These are phyloP conservation scores for Xylaria sp. DNA, from an alignment of 2,329 filamentous ascomycete genomes.

Conservation along the genomic window DNA sequence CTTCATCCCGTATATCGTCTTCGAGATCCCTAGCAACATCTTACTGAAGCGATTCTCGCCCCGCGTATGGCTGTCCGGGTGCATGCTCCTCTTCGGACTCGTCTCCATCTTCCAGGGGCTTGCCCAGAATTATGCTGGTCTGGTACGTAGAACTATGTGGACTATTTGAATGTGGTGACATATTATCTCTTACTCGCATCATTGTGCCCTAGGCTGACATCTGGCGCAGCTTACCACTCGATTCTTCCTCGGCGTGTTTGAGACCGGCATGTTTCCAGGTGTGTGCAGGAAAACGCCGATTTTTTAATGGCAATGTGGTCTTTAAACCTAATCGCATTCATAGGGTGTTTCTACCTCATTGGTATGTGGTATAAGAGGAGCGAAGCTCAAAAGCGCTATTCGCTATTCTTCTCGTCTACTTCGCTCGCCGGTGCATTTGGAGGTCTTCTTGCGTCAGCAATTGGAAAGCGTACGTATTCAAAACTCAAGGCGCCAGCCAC, in stretches of 20 bases:
- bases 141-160: slow-evolving; percentile 45
- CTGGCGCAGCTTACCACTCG: slow-evolving; percentile 64
- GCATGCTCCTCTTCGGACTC: slow-evolving; percentile 85
- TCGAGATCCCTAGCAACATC: slow-evolving; percentile 76
- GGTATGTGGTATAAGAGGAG: slow-evolving; percentile 87
- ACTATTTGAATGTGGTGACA: not conserved
- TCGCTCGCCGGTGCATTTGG: slow-evolving; percentile 84
- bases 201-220: slow-evolving; percentile 7
- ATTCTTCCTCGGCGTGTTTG: slow-evolving; percentile 83
- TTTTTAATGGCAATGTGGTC: not conserved
- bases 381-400: slow-evolving; percentile 90
- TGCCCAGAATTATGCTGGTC: slow-evolving; percentile 75
- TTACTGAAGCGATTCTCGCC: slow-evolving; percentile 64
- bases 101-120: slow-evolving; percentile 78
- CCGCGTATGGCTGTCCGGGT: slow-evolving; percentile 65
- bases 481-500: not conserved
- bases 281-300: not conserved
- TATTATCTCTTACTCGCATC: not conserved
- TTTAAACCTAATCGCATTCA: slow-evolving; percentile 42
- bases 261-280: slow-evolving; percentile 66
- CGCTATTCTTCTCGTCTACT: slow-evolving; percentile 89
- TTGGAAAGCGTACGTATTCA: slow-evolving; percentile 68
- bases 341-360: slow-evolving; percentile 67
- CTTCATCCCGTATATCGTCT: slow-evolving; percentile 77
- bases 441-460: slow-evolving; percentile 81